These are phyloP conservation scores for Solanum lycopersicoides DNA, from an alignment of 257 asterid species.

Conservation along the genomic window DNA sequence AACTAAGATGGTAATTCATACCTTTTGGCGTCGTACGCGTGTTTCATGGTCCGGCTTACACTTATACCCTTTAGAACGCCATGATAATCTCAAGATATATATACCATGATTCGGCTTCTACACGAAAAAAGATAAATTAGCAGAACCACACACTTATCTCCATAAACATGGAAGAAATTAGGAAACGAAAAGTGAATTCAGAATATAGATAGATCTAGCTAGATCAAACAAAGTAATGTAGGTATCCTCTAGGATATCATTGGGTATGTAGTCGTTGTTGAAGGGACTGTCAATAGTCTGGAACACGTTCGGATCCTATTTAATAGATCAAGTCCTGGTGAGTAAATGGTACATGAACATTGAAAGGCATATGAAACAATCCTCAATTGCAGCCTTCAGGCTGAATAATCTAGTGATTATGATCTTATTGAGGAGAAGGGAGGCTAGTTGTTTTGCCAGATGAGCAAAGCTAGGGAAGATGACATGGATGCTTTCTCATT, in stretches of 20 bases:
- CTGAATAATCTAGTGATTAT: background rate
- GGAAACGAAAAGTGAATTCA: background rate
- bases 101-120: conserved; percentile 38
- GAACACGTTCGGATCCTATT: background rate
- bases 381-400: background rate
- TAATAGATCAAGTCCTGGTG: background rate
- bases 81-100: conserved; percentile 35
- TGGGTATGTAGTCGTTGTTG: background rate
- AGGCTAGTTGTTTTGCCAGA: background rate
- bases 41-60: conserved; percentile 91
- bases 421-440: background rate
- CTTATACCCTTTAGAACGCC: conserved; percentile 99
- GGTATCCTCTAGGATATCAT: background rate
- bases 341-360: background rate
- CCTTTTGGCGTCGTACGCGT: conserved; percentile 89
- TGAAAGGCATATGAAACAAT: background rate
- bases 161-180: background rate
- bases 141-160: background rate
- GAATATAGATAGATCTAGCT: background rate
- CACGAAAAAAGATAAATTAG: background rate
- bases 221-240: background rate
- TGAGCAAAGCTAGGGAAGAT: background rate
- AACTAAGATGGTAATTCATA: conserved; percentile 13
- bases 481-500: background rate
- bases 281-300: background rate